These are phyloP conservation scores for Zymoseptoria brevis DNA, from an alignment of 2,329 filamentous ascomycete genomes.

Conservation along the genomic window DNA sequence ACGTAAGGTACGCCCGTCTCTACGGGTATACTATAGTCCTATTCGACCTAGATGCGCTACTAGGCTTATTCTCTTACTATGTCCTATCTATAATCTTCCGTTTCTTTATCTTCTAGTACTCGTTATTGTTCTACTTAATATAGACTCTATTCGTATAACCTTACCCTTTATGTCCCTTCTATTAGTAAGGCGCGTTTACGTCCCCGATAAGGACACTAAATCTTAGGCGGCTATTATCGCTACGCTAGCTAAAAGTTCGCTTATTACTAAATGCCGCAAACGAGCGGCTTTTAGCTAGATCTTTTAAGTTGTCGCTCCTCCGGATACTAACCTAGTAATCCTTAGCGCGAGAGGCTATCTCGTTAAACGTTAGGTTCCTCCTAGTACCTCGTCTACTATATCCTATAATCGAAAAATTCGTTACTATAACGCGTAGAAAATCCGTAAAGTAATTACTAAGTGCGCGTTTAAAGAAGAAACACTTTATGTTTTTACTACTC, in stretches of 20 bases:
- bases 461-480: too few relatives aligned
- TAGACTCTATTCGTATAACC: neutral
- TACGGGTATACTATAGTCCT: neutral
- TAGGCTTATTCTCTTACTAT: neutral
- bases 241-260: too few relatives aligned
- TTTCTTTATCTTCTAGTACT: neutral
- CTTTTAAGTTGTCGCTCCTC: too few relatives aligned
- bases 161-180: neutral
- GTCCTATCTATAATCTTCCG: neutral
- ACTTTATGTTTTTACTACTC: too few relatives aligned
- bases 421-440: neutral
- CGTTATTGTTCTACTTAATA: neutral
- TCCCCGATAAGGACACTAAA: neutral
- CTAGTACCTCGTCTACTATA: neutral
- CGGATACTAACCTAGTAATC: too few relatives aligned
- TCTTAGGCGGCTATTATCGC: too few relatives aligned
- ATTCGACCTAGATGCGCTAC: neutral
- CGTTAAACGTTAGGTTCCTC: neutral
- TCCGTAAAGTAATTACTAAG: too few relatives aligned
- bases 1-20: neutral
- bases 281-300: too few relatives aligned
- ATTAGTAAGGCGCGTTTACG: neutral
- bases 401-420: too few relatives aligned
- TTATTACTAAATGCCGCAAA: neutral
- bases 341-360: too few relatives aligned